Evolutionary conservation across 108 stramenopile genomes (phyloP), one percentile per base, ranked within the genome.

Genomic region (Phaeodactylum tricornutum): DNA sequence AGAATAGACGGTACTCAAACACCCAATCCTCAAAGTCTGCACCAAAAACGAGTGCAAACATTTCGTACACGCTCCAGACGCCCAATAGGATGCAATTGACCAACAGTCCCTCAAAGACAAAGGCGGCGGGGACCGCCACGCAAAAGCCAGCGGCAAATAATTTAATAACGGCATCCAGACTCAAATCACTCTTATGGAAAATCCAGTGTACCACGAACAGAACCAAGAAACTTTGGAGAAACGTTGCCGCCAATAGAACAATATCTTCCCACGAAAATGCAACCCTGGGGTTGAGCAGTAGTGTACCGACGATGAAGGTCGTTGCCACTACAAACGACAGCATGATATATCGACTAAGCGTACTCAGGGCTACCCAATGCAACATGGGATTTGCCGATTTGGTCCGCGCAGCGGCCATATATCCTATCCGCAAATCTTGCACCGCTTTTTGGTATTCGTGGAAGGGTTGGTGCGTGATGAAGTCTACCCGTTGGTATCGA

Each of bases 381-480:
- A 76, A 75, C 53, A 67, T 64, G 54, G 55, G 62, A 6, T 65
- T 29, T 4, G 65, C 72, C 19, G 43, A 38, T 36, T 79, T 77
- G 29, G 59, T 52, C n/a, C 73, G 59, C 2, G 65, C 42, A 20
- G 69, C 66, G 15, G 72, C 80, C 66, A 79, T 66, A 61, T 71
- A 89, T 49, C 67, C 81, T 45, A 58, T 50, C 19, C 87, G 46
- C 17, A 89, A 55, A 43, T 84, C 75, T 35, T 70, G 77, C 26
- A 89, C 78, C 43, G 77, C 75, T 56, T 71, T 79, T 47, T 81
- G 74, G 55, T 90, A 86, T 49, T 90, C 88, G 41, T 67, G 54
- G 57, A 84, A 90, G 12, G 88, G 88, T 61, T 90, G 88, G 31
- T 86, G 88, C 17, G 88, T 90, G 30, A 90, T 72, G 50, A 66